Evolutionary conservation across 208 protist genomes (phyloP).

Genomic region (Acanthamoeba healyi): DNA sequence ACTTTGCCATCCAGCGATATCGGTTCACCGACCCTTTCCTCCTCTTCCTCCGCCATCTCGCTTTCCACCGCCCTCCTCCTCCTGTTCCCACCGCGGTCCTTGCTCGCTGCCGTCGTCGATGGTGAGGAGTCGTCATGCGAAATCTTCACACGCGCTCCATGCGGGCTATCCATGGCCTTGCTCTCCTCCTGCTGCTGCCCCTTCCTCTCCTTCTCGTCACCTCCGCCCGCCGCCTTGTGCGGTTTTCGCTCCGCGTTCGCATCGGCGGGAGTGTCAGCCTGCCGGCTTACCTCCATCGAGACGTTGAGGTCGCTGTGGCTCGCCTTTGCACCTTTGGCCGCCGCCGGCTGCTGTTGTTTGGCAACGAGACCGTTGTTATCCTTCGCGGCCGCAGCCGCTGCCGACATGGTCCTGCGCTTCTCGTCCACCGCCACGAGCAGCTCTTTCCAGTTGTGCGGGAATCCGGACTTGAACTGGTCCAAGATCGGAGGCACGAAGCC

Average conservation of each 20-base stretch:
- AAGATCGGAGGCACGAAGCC: conserved; percentile 43
- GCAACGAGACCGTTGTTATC: neutral
- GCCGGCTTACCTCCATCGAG: neutral
- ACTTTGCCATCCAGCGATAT: conserved; percentile 4
- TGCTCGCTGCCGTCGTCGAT: neutral
- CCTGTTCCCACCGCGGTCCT: neutral
- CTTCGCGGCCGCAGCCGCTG: neutral
- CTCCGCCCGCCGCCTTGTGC: neutral
- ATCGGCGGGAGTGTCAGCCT: neutral
- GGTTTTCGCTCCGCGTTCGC: neutral
- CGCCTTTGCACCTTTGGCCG: neutral
- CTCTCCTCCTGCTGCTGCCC: neutral
- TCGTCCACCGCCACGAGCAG: neutral
- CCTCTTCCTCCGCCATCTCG: neutral
- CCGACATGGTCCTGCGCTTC: conserved; percentile 12
- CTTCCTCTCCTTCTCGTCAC: neutral
- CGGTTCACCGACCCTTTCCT: neutral
- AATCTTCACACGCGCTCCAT: conserved; percentile 34
- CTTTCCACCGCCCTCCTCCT: neutral
- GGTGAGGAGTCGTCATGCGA: conserved; percentile 15
- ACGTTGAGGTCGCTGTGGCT: neutral
- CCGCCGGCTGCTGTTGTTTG: neutral
- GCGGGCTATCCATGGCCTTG: neutral
- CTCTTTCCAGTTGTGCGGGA: conserved; percentile 33
- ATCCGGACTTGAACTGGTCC: conserved; percentile 54